These are phyloP conservation scores for Trichoderma hamatum DNA, from an alignment of 2,329 filamentous ascomycete species.

Conservation along the genomic window DNA sequence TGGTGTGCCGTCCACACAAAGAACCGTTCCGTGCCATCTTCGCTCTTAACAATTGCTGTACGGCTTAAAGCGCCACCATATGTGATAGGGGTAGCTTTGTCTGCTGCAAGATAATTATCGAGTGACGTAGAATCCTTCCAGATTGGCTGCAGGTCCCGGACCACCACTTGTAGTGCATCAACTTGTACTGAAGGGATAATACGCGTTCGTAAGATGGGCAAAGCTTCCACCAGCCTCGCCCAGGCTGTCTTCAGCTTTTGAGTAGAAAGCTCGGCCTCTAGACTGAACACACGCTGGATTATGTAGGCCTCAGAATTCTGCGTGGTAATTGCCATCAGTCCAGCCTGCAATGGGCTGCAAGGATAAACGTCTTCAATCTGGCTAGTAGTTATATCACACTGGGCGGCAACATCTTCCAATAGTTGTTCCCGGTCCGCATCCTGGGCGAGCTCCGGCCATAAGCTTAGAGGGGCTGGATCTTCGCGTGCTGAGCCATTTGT, in stretches of 20 bases:
- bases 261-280: background rate
- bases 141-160: background rate
- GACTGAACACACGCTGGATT: constrained; percentile 9
- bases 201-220: constrained; percentile 23
- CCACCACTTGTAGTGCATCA: constrained; percentile 20
- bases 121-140: background rate
- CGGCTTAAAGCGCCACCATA: constrained; percentile 2
- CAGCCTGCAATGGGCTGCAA: too few species aligned
- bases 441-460: background rate
- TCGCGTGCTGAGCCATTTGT: background rate
- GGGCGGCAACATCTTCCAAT: background rate
- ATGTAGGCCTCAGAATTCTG: background rate
- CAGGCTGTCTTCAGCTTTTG: background rate
- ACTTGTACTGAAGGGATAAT: constrained; percentile 1
- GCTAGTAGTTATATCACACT: constrained; percentile 13
- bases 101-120: background rate
- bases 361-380: constrained; percentile 20
- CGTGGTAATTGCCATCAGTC: constrained; percentile 12
- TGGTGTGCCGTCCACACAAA: constrained; percentile 13
- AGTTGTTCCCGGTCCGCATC: background rate
- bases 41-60: background rate
- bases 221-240: background rate
- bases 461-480: background rate
- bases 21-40: background rate
- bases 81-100: background rate